Percentiles rank a stretch among this genome's conserved stretches.
Evolutionary conservation across 768 basidiomycete genomes (phyloP).

Genomic region (Tephrocybe sp.): DNA sequence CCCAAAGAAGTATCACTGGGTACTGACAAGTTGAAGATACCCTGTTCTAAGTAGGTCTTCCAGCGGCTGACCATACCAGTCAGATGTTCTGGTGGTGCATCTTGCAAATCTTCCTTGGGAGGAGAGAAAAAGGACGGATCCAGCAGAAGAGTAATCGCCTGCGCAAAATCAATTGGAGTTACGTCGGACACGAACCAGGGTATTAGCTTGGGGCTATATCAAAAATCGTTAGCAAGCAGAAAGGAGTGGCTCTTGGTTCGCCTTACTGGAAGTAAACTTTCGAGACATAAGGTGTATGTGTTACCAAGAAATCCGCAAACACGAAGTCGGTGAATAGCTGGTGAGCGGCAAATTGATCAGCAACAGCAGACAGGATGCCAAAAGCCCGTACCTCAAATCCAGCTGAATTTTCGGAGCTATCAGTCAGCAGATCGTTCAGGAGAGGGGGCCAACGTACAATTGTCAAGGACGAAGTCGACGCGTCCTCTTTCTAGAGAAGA

Average conservation of each 20-base stretch:
- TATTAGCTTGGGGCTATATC: slow-evolving; percentile 79
- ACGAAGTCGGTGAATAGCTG: slow-evolving; percentile 93
- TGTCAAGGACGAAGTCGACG: slow-evolving; percentile 90
- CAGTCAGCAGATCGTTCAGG: no score
- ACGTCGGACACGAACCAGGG: slow-evolving; percentile 99
- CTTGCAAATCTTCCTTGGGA: slow-evolving; percentile 19
- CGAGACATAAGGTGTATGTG: slow-evolving; percentile 79
- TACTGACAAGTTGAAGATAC: slow-evolving; percentile 72
- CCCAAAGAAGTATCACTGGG: slow-evolving; percentile 58
- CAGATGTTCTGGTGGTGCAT: slow-evolving; percentile 38
- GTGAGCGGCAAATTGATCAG: not conserved
- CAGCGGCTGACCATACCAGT: slow-evolving; percentile 65
- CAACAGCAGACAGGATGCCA: not conserved
- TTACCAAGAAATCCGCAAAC: slow-evolving; percentile 90
- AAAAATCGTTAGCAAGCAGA: slow-evolving; percentile 3
- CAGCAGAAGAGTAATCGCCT: slow-evolving; percentile 55
- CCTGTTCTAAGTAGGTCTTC: slow-evolving; percentile 65
- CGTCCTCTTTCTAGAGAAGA: slow-evolving; percentile 50
- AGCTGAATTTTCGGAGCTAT: slow-evolving; percentile 40
- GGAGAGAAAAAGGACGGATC: slow-evolving; percentile 60
- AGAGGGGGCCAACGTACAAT: slow-evolving; percentile 48
- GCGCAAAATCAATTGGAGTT: slow-evolving; percentile 77
- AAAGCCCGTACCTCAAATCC: slow-evolving; percentile 73
- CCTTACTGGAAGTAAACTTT: slow-evolving; percentile 89
- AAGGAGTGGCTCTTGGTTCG: not conserved